Conservation (phyloP, 2,329 filamentous ascomycete genomes). For the Claviceps sp. region DNA sequence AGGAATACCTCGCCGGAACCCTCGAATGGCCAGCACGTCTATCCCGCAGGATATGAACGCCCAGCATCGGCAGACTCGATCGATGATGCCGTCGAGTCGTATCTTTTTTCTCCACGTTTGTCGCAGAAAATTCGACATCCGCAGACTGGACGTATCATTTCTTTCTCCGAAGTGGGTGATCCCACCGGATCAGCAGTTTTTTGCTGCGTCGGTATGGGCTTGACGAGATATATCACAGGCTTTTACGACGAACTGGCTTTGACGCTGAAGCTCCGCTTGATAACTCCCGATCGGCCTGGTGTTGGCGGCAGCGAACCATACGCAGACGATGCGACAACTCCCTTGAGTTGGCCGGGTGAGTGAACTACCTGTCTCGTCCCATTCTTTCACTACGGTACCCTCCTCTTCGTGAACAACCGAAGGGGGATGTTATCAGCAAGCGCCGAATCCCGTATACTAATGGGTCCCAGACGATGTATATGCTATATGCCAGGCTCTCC, state of each 20-base stretch:
- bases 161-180: constrained; percentile 93
- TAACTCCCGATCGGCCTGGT: constrained; percentile 87
- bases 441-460: constrained; percentile 13
- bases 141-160: constrained; percentile 74
- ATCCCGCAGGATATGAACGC: constrained; percentile 50
- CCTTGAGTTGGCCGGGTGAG: constrained; percentile 86
- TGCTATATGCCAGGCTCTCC: constrained; percentile 80
- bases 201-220: constrained; percentile 93
- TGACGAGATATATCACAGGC: constrained; percentile 89
- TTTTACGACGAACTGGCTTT: constrained; percentile 94
- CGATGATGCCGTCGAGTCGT: constrained; percentile 75
- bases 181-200: constrained; percentile 84
- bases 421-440: background rate
- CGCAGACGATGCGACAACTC: constrained; percentile 67
- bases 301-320: constrained; percentile 86
- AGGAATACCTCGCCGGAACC: constrained; percentile 14
- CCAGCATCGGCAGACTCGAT: constrained; percentile 74
- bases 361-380: constrained; percentile 3
- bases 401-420: background rate
- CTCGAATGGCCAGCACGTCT: constrained; percentile 12
- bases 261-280: constrained; percentile 76
- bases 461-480: constrained; percentile 57
- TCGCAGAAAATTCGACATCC: constrained; percentile 83
- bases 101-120: constrained; percentile 68
- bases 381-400: background rate